Percentiles rank a stretch among this genome's conserved stretches.
Conservation (phyloP, 2,329 filamentous ascomycete genomes). For the Cordyceps cateniannulata region DNA sequence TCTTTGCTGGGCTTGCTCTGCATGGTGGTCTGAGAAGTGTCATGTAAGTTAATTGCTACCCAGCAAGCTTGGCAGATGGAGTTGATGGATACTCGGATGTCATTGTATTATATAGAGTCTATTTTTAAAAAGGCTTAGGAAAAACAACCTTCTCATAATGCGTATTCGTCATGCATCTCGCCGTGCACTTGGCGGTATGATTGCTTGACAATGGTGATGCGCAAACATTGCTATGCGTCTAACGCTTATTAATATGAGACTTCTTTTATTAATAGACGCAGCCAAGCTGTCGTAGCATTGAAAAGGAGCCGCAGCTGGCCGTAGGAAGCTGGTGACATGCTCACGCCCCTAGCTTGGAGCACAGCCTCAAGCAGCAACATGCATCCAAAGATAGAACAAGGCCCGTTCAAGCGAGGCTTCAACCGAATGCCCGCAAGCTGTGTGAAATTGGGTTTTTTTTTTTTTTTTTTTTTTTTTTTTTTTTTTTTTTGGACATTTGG, state of each 20-base stretch:
- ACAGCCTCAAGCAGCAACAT: not conserved
- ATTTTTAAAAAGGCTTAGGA: not conserved
- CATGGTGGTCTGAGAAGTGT: not conserved
- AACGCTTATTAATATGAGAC: not conserved
- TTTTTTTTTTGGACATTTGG: not conserved
- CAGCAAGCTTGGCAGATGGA: too few relatives aligned
- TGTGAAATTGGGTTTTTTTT: not conserved
- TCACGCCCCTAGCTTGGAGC: not conserved
- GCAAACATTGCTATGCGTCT: not conserved
- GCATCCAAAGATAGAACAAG: constrained; percentile 8
- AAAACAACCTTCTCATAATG: not conserved
- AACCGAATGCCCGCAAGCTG: not conserved
- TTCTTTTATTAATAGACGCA: not conserved
- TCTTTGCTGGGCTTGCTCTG: not conserved
- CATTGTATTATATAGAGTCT: not conserved
- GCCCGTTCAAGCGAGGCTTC: not conserved
- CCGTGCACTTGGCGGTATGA: not conserved
- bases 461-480: too few relatives aligned
- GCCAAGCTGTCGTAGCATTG: not conserved
- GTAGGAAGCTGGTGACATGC: not conserved
- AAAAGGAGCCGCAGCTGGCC: not conserved
- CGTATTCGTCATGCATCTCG: not conserved
- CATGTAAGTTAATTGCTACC: not conserved
- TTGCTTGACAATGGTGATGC: not conserved
- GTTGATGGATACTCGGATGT: not conserved